These are phyloP conservation scores for Cryptococcus sp. DNA, from an alignment of 1,284 basidiomycete genomes.

Conservation along the genomic window DNA sequence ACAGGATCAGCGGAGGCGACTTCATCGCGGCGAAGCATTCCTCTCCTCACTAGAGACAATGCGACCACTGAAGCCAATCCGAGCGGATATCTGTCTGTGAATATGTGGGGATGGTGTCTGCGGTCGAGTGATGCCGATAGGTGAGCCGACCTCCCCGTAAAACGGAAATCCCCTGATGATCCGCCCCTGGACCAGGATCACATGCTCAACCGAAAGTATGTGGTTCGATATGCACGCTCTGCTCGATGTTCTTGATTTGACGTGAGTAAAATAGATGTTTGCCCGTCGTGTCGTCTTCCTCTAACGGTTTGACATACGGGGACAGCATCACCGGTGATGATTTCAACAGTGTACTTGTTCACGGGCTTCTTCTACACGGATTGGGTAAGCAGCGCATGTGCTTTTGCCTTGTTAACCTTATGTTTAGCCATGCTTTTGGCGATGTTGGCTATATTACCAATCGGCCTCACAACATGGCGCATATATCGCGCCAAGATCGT, in stretches of 20 bases:
- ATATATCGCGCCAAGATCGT: constrained; percentile 11
- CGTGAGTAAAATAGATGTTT: constrained; percentile 8
- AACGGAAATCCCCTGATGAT: not conserved
- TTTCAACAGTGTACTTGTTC: constrained; percentile 21
- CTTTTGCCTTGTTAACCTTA: not conserved
- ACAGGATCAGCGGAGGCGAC: not conserved
- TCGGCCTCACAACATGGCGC: constrained; percentile 18
- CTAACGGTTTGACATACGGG: no score
- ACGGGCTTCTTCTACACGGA: constrained; percentile 25
- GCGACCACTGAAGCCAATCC: not conserved
- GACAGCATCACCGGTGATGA: constrained; percentile 8
- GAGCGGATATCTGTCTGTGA: constrained; percentile 17
- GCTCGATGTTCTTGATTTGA: constrained; percentile 6
- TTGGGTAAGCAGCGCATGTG: constrained; percentile 13
- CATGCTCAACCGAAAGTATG: constrained; percentile 21
- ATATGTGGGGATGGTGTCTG: constrained; percentile 38
- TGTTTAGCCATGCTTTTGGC: constrained; percentile 22
- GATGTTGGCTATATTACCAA: constrained; percentile 26
- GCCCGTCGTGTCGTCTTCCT: not conserved
- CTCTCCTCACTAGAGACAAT: no score
- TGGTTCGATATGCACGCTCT: constrained; percentile 25
- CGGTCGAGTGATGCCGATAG: constrained; percentile 1
- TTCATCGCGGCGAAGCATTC: not conserved
- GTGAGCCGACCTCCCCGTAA: constrained; percentile 2
- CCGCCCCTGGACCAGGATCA: constrained; percentile 2